Base-by-base conservation (phyloP, 257 asterid species). In the Marsdenia floribunda region DNA sequence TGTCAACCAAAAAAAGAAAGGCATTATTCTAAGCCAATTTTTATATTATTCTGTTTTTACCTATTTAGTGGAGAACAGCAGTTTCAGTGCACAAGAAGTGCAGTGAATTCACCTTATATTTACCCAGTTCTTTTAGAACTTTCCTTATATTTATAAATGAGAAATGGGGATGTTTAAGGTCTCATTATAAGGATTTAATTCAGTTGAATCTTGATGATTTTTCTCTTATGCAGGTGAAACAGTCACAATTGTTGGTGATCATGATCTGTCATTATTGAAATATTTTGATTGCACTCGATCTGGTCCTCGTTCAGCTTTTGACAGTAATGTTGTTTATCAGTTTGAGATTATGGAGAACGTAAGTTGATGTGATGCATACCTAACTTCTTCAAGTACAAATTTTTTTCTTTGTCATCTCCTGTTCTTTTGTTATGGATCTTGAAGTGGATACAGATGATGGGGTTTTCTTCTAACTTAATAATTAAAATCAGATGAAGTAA, bases 291-390 rank as follows among this genome's bases (percentile, higher is more conserved):
- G 97, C 91, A 92, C 99, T 18, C 88, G 99, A 77, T 90, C 99
- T 76, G 99, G 99, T 77, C 99, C 99, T 77, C 99, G 99, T 76
- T 94, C 99, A 21, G 99, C 99, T 70, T 94, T 94, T 74, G 99
- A 94, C 83, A 77, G 85, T 86, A 90, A 94, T 80, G 98, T 94
- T 81, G 98, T 94, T 80, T 90, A 86, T 86, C 99, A 94, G 76
- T 94, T 88, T 87, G 99, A 95, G 86, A 88, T 90, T 76, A 95
- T 95, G 99, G 98, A 95, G 90, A 88, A 92, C 80, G 99, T 95
- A 92, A 92, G 99, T 64, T 38, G 15, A 19, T 16, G 13, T 21
- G 22, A 38, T 15, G n/a, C 12, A 38, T 37, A 18, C n/a, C 29
- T 21, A 16, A 15, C 50, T 38, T 15, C 21, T 16, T 37, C 69